Evolutionary conservation across 495 filamentous ascomycete genomes (phyloP), one percentile per base, ranked within the genome.

Genomic region (Aspergillus cristatus): DNA sequence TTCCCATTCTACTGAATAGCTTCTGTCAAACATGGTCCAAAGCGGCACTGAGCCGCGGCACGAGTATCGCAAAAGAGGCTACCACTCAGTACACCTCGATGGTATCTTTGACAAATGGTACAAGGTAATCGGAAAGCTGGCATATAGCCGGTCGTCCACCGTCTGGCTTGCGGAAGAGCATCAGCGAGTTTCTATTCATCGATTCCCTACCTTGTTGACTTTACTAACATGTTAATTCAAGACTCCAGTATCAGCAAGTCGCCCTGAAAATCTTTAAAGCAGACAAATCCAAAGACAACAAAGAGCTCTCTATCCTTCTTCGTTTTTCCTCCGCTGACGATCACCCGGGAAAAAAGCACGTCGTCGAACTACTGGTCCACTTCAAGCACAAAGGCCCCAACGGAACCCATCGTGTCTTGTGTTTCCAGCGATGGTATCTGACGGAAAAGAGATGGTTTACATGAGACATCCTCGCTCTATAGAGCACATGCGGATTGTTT

Each of bases 41-140:
- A n/a, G n/a, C n/a, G n/a, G n/a, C n/a, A n/a, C n/a, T n/a, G 43
- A 55, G 28, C 41, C 48, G 17, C 37, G 47, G 11, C 43, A 50
- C 13, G 41, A 48, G 15, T 55, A 50, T 36, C 41, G 43, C 18
- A 35, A 6, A 15, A 48, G 48, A 2, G 48, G 48, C 14, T 55
- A 50, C 37, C 52, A 52, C 34, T 43, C 46, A 28, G 48, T 52
- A 2, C 52, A 52, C 34, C 45, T 55, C 6, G 12, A 41, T 7
- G 52, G 52, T 22, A 24, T 34, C 4, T 48, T 69, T 32, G 38
- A 58, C 30, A 50, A 59, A 16, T 62, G 57, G 28, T 78, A 76
- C 45, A 58, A 67, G 42, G 53, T 76, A 40, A 45, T 76, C 28
- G 63, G 62, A 15, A 78, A 77, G 51, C 55, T 71, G 26, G 71